These are phyloP conservation scores for Spathaspora sp. DNA, from an alignment of 805 yeast genomes.

Conservation along the genomic window DNA sequence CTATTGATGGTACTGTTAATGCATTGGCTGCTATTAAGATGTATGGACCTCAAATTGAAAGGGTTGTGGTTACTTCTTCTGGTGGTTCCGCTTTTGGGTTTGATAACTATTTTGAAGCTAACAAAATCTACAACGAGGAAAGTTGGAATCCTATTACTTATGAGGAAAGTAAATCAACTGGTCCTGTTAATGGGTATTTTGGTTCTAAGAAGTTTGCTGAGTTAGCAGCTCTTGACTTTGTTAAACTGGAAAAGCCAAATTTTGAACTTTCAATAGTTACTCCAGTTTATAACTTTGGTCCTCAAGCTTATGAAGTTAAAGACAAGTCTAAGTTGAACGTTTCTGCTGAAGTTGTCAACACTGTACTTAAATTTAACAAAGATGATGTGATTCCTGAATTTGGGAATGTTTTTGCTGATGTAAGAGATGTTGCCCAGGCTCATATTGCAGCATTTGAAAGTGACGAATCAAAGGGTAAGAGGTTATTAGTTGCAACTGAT, in stretches of 20 bases:
- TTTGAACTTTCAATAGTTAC: constrained; percentile 10
- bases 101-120: constrained; percentile 9
- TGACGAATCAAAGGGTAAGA: constrained; percentile 16
- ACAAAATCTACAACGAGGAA: constrained; percentile 23
- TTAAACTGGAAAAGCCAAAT: constrained; percentile 18
- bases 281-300: constrained; percentile 22
- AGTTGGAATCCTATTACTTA: constrained; percentile 51
- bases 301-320: constrained; percentile 11
- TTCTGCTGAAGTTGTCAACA: constrained; percentile 36
- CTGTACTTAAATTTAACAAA: constrained; percentile 27
- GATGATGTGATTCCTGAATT: constrained; percentile 18
- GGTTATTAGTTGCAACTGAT: constrained; percentile 16
- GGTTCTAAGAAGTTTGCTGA: constrained; percentile 64
- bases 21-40: constrained; percentile 43
- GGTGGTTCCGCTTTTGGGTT: constrained; percentile 40
- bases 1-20: constrained; percentile 47
- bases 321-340: constrained; percentile 26
- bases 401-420: constrained; percentile 30
- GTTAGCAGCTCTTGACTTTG: constrained; percentile 52
- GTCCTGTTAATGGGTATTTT: constrained; percentile 40
- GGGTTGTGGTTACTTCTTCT: constrained; percentile 45
- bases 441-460: constrained; percentile 37
- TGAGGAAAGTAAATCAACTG: constrained; percentile 40
- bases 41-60: constrained; percentile 34
- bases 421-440: constrained; percentile 43